Base-by-base conservation (phyloP, 768 basidiomycete species). In the Podaxis mareebaensis region DNA sequence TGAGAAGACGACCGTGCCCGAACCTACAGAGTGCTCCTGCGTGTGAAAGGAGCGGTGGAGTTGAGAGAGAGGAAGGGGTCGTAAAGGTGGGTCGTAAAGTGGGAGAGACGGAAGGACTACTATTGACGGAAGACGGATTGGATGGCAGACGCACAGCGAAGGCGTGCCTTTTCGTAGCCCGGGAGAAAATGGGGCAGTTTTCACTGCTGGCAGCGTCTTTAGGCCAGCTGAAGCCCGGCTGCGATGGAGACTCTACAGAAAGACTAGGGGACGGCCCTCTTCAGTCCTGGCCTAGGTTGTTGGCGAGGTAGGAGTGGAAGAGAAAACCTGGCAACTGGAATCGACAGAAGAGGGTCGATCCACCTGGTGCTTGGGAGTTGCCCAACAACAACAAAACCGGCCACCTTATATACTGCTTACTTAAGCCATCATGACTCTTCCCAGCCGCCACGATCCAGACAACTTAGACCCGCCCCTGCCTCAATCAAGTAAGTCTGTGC, bases 91-190 rank as follows among this genome's bases (percentile, higher is more conserved):
- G 83, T 92, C 91, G 91, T 91, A 73, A 91, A 81, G 71, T 70
- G 63, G 72, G 65, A 66, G 59, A 84, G 85, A 83, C 61, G 69
- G 63, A 63, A 66, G 64, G 66, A 67, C 63, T 64, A 69, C 67
- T 73, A 57, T 65, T 66, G 52, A 68, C 71, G 71, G 67, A 69
- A 69, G 44, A 73, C 70, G 69, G 69, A 67, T 53, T 56, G 69
- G 63, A 65, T 86, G 91, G 90, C 90, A 80, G 81, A 93, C 91
- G 91, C 91, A 83, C 91, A 92, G 82, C 89, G 83, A 93, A 93
- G 91, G 91, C 91, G 91, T 85, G 90, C 90, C 90, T 92, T 92
- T 93, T 92, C 54, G 58, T 58, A 52, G 56, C 60, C 61, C 53
- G 48, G 30, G 48, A 40, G 69, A 69, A 71, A 73, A 71, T 68